A percentile compares a stretch with the other conserved stretches of the same genome.
Evolutionary conservation across 179 eudicot species (phyloP).

Genomic region (Nepenthes alata): DNA sequence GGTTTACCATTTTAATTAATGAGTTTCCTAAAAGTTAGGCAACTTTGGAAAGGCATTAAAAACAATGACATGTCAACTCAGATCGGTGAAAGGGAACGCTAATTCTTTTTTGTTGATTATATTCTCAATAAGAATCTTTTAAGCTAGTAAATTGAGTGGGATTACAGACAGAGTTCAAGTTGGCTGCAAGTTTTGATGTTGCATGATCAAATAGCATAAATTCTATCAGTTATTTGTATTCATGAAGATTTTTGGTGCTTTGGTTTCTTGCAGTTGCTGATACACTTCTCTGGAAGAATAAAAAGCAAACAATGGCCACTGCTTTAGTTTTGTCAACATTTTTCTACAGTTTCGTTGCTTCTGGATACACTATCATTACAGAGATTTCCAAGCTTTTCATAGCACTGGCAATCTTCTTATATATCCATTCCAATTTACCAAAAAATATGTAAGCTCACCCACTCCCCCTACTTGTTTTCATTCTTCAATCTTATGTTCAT

Average conservation of each 20-base stretch:
- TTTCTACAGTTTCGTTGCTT: slow-evolving; percentile 58
- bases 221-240: background rate
- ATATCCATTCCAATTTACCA: slow-evolving; percentile 64
- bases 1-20: no score
- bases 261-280: slow-evolving; percentile 67
- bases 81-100: no score
- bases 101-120: no score
- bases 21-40: no score
- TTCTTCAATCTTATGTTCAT: background rate
- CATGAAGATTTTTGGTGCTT: background rate
- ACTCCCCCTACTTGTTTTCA: slow-evolving; percentile 7
- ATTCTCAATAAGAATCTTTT: no score
- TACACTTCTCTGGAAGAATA: slow-evolving; percentile 71
- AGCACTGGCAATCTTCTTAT: slow-evolving; percentile 44
- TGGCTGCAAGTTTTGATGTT: no score
- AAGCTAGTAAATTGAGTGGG: no score
- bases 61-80: no score
- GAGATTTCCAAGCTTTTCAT: slow-evolving; percentile 55
- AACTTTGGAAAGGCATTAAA: no score
- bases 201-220: no score
- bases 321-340: slow-evolving; percentile 43
- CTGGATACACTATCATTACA: slow-evolving; percentile 57
- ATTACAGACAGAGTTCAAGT: no score
- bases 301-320: slow-evolving; percentile 41
- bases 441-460: slow-evolving; percentile 45